These are phyloP conservation scores for Fraxinus albicans DNA, from an alignment of 305 asterid genomes.

Conservation along the genomic window DNA sequence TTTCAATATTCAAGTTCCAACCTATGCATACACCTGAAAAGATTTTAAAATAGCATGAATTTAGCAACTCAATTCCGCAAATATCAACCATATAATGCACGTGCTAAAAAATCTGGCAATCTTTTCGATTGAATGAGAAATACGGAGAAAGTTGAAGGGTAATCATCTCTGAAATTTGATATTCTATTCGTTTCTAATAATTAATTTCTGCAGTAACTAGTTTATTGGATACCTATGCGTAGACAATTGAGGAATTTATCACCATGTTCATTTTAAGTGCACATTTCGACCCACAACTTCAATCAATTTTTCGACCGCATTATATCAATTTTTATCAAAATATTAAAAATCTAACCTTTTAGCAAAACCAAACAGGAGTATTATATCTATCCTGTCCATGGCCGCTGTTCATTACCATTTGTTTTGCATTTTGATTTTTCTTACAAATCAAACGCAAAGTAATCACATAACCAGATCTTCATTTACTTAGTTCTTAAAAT, in stretches of 20 bases:
- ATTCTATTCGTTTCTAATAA: neutral
- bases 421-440: neutral
- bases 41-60: neutral
- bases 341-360: too few species aligned
- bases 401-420: neutral
- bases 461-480: slow-evolving; percentile 1
- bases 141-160: neutral
- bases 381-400: neutral
- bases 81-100: neutral
- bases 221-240: neutral
- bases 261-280: too few species aligned
- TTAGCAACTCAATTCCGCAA: neutral
- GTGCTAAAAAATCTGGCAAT: neutral
- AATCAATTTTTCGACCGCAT: too few species aligned
- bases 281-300: too few species aligned
- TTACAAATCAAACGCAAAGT: neutral
- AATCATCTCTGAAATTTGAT: neutral
- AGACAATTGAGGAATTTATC: neutral
- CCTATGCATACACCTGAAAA: neutral
- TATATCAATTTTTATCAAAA: too few species aligned
- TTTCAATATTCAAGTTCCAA: neutral
- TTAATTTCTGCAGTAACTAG: neutral
- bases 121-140: neutral
- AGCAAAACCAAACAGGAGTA: neutral
- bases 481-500: neutral